Base-by-base conservation (phyloP, 202 grass and related monocot species). In the Brachypodium distachyon region DNA sequence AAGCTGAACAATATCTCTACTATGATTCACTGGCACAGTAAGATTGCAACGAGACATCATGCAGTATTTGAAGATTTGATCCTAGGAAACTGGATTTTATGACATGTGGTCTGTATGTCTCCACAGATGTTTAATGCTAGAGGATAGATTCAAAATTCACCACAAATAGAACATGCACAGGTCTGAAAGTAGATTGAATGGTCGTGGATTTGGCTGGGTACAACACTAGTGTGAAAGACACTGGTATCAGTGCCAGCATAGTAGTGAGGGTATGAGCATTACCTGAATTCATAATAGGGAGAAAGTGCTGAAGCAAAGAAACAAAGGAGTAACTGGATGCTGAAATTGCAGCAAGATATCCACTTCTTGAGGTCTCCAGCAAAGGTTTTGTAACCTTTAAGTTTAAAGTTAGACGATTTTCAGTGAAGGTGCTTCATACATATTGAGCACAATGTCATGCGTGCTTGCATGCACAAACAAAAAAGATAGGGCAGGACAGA, bases 261-360 rank as follows among this genome's bases (percentile, higher is more conserved):
- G 16, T 22, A 80, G 16, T 61, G 19, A 67, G 8, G 26, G 66
- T 6, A 81, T 58, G 21, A 41, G 60, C 39, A 50, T 60, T 85
- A 94, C 91, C 87, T 78, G 91, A 79, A 88, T 90, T 90, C 91
- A 94, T 94, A 38, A 94, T 88, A 46, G 91, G 91, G 83, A 94
- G 79, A 64, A 94, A 94, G 62, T 90, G 90, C 61, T 89, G 77
- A 38, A 97, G 87, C 33, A 97, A 57, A 33, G 89, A 98, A 72
- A 98, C 67, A 67, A 85, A 95, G 49, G 95, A 98, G 74, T 95
- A 98, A 89, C 95, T 95, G 25, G 95, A 98, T 70, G 95, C 91
- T 83, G 95, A 98, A 63, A 98, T 82, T 29, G 95, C 95, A 19
- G 95, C 87, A 66, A 98, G 91, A 62, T 98, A 98, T 16, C 95